These are phyloP conservation scores for Teunomyces stri DNA, from an alignment of 805 yeast species.

Conservation along the genomic window DNA sequence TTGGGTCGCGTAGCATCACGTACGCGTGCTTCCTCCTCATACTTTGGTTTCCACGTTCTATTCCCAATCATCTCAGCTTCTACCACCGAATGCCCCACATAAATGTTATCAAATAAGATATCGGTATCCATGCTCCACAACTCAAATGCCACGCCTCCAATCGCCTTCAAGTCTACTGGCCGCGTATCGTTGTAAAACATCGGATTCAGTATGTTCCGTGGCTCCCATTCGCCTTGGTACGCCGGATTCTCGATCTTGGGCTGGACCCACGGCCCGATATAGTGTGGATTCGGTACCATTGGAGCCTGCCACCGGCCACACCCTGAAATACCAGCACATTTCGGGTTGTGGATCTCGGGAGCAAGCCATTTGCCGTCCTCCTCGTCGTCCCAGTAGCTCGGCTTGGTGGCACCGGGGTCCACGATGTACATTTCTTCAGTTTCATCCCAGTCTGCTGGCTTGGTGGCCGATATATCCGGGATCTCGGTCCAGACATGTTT, in stretches of 20 bases:
- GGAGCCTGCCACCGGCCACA: conserved; percentile 85
- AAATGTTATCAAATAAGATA: conserved; percentile 77
- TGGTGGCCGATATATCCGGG: conserved; percentile 61
- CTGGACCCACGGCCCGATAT: conserved; percentile 75
- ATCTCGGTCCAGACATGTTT: conserved; percentile 55
- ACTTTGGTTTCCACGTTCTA: conserved; percentile 60
- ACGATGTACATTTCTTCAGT: conserved; percentile 52
- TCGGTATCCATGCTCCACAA: conserved; percentile 82
- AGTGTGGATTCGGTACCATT: conserved; percentile 61
- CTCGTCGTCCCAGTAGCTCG: conserved; percentile 85
- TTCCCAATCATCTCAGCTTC: conserved; percentile 88
- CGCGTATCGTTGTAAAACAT: conserved; percentile 54
- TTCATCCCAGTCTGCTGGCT: conserved; percentile 83
- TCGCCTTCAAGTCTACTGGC: conserved; percentile 59
- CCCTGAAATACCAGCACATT: conserved; percentile 57
- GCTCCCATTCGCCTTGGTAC: conserved; percentile 77
- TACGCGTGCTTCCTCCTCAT: conserved; percentile 46
- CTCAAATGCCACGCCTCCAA: conserved; percentile 85
- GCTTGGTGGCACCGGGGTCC: conserved; percentile 67
- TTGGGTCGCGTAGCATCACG: conserved; percentile 42
- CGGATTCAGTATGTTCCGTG: conserved; percentile 67
- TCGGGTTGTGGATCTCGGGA: conserved; percentile 70
- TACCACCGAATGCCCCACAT: conserved; percentile 75
- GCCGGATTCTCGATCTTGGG: conserved; percentile 71
- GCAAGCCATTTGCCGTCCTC: conserved; percentile 86